Evolutionary conservation across 208 protist genomes (phyloP), one percentile per base, ranked within the genome.

Genomic region (Angomonas ambiguus): DNA sequence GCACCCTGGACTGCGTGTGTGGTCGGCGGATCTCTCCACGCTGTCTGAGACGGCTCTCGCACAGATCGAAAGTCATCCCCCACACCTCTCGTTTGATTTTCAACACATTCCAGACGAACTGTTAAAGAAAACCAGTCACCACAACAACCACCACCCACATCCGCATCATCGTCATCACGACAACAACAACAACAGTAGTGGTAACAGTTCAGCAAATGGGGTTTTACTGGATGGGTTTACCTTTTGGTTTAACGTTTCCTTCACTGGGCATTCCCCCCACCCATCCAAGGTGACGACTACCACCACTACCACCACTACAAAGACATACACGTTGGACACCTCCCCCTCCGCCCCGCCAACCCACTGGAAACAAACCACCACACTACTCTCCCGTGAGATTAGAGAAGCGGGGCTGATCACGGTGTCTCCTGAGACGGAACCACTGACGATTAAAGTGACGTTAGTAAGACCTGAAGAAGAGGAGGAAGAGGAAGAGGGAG

Each of bases 301-400:
- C n/a, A n/a, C n/a, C n/a, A n/a, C n/a, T n/a, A n/a, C n/a, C n/a
- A n/a, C n/a, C n/a, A n/a, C n/a, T n/a, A n/a, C n/a, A n/a, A 75
- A 42, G 2, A 30, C 20, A 1, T n/a, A 8, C 22, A 41, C 59
- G 3, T 77, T 97, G 10, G 65, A 69, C 55, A 97, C 92, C 30
- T 74, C 76, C 0, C 92, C 83, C 2, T 25, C 32, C 3, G 55
- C 64, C 0, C 61, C 79, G 6, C 73, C 79, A 8, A 97, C 92
- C 30, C 92, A 97, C 69, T 97, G 92, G 90, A 97, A 94, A 74
- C 92, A 97, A 72, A 91, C 88, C 18, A 86, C 75, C 10, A 51
- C 93, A 41, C 78, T 95, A 2, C 64, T 94, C 2, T 85, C 88
- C 0, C 57, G 72, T 2, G 41, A 58, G 38, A 74, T 82, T 45